Conservation (phyloP, 2,329 filamentous ascomycete genomes). For the Pyrenophora teres region DNA sequence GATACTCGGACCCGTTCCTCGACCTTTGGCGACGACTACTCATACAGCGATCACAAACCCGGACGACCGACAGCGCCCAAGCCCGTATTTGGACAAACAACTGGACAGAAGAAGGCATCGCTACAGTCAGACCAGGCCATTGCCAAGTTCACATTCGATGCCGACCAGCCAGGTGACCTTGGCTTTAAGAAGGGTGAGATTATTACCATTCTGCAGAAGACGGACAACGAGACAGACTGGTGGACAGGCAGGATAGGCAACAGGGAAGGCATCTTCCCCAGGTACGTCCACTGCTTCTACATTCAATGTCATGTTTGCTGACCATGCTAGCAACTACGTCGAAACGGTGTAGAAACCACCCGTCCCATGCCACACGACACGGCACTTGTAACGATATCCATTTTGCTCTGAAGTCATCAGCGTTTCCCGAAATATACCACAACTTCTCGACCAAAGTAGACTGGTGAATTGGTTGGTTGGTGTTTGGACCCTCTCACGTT, state of each 20-base stretch:
- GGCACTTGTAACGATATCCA: too few species aligned
- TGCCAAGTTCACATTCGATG: conserved; percentile 91
- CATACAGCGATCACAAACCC: conserved; percentile 66
- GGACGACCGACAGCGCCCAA: conserved; percentile 85
- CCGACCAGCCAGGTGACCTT: conserved; percentile 88
- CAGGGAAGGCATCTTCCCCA: conserved; percentile 90
- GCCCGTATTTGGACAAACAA: conserved; percentile 71
- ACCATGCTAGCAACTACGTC: conserved; percentile 47
- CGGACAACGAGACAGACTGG: conserved; percentile 93
- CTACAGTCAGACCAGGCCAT: conserved; percentile 75
- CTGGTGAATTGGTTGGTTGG: neutral
- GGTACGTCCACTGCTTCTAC: conserved; percentile 52
- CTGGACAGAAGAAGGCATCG: conserved; percentile 51
- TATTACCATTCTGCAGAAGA: conserved; percentile 93
- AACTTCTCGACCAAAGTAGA: conserved; percentile 16
- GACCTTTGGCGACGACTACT: conserved; percentile 56
- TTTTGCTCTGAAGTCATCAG: too few species aligned
- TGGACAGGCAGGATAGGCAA: conserved; percentile 92
- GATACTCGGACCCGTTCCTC: conserved; percentile 46
- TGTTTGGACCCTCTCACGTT: too few species aligned
- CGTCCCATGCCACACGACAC: neutral
- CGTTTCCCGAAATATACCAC: conserved; percentile 19
- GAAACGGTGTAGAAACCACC: conserved; percentile 36
- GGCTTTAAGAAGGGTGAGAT: conserved; percentile 97
- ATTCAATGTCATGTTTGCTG: neutral